These are phyloP conservation scores for Kwoniella sp. DNA, from an alignment of 768 basidiomycete species.

Conservation along the genomic window DNA sequence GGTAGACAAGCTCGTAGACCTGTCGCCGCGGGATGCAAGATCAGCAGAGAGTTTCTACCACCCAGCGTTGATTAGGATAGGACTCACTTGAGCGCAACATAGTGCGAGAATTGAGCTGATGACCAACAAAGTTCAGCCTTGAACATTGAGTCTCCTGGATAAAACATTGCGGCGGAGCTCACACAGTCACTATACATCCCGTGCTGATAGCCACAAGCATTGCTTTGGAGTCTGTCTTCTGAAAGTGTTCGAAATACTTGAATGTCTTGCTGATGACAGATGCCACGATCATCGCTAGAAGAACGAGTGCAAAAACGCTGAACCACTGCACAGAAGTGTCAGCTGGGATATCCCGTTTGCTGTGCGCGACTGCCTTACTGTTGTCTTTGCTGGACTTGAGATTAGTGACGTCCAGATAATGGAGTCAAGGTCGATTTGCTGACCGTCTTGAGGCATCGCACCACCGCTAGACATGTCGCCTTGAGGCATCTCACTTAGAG, in stretches of 20 bases:
- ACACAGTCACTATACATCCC: conserved; percentile 6
- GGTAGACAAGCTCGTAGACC: conserved; percentile 7
- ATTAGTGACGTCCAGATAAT: conserved; percentile 6
- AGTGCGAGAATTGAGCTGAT: not conserved
- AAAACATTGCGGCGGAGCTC: not conserved
- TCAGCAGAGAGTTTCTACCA: not conserved
- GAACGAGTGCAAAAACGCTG: conserved; percentile 1
- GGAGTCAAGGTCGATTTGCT: conserved; percentile 2
- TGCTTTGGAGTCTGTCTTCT: conserved; percentile 3
- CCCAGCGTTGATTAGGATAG: not conserved
- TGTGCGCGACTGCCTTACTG: not conserved
- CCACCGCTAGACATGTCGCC: not conserved
- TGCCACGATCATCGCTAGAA: conserved; percentile 9
- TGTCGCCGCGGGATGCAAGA: not conserved
- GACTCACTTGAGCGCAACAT: conserved; percentile 8
- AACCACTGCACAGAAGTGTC: not conserved
- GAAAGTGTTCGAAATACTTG: conserved; percentile 16
- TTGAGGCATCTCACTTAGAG: not conserved
- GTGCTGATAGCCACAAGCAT: not conserved
- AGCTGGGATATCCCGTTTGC: not conserved
- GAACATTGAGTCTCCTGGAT: too few species aligned
- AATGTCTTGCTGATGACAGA: conserved; percentile 16
- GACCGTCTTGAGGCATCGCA: not conserved
- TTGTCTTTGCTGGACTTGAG: conserved; percentile 5
- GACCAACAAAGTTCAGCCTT: too few species aligned